Conservation (phyloP, 202 grass and related monocot genomes). For the Saccharum hybrid region DNA sequence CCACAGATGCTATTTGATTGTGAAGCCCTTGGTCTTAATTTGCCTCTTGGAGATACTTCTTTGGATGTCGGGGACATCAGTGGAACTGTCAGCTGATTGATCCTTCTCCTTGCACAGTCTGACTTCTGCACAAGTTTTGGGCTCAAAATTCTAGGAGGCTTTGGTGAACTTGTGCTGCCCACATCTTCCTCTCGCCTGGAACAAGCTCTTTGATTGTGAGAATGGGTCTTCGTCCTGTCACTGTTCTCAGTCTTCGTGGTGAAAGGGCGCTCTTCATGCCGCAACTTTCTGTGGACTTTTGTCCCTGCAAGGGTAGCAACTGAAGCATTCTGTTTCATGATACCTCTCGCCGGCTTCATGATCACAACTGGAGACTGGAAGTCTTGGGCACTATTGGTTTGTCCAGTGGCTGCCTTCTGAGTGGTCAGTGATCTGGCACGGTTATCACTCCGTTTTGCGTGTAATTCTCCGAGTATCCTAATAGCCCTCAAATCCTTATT, state of each 20-base stretch:
- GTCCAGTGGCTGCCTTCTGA: constrained; percentile 32
- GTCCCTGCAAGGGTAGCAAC: constrained; percentile 41
- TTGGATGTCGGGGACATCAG: constrained; percentile 29
- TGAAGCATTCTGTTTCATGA: constrained; percentile 42
- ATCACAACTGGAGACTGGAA: constrained; percentile 64
- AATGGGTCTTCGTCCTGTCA: not conserved
- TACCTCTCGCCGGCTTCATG: constrained; percentile 62
- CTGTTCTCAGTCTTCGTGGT: constrained; percentile 31
- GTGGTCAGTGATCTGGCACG: not conserved
- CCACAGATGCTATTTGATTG: constrained; percentile 25
- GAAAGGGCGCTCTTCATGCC: not conserved
- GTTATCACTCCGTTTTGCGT: constrained; percentile 18
- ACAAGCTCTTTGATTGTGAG: not conserved
- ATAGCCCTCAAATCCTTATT: constrained; percentile 53
- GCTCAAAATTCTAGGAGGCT: constrained; percentile 41
- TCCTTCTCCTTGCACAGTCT: constrained; percentile 54
- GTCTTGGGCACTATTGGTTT: constrained; percentile 33
- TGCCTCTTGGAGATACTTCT: constrained; percentile 59
- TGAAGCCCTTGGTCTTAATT: constrained; percentile 35
- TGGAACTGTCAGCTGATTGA: constrained; percentile 20
- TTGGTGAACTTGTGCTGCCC: constrained; percentile 39
- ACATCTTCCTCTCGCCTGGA: constrained; percentile 33
- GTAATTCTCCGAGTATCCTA: constrained; percentile 37
- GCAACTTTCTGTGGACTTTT: constrained; percentile 39
- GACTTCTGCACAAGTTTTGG: constrained; percentile 53